Conservation (phyloP, 148 eudicot genomes). For the Vaccinium myrtillus region DNA sequence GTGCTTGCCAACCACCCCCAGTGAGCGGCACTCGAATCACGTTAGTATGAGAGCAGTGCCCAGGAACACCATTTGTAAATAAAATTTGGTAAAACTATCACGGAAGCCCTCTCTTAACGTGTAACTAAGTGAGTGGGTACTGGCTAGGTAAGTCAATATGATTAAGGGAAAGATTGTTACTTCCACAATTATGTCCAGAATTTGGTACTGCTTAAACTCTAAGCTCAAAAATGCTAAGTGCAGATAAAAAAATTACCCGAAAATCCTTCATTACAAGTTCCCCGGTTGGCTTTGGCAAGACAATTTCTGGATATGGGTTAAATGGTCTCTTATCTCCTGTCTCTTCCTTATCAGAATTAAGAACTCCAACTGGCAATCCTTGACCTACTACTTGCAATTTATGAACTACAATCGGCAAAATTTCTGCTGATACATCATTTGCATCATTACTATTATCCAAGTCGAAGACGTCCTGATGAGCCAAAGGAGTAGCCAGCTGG, state of each 20-base stretch:
- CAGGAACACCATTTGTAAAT: background rate
- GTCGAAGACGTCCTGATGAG: constrained; percentile 23
- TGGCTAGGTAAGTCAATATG: background rate
- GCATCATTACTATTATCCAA: constrained; percentile 28
- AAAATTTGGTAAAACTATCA: background rate
- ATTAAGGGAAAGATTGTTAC: background rate
- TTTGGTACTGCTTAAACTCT: background rate
- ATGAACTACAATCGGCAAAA: background rate
- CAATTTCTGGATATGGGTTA: constrained; percentile 39
- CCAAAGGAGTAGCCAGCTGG: background rate
- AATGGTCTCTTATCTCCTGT: constrained; percentile 23
- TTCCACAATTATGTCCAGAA: background rate
- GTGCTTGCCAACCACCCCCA: too few species aligned
- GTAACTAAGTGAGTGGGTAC: background rate
- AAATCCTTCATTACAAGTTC: constrained; percentile 40
- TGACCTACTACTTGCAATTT: background rate
- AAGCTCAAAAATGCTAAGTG: background rate
- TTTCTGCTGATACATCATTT: constrained; percentile 10
- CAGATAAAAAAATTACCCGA: background rate
- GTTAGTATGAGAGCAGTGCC: background rate
- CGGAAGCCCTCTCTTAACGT: background rate
- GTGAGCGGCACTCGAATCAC: too few species aligned
- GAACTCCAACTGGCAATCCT: constrained; percentile 32
- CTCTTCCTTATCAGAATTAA: constrained; percentile 76
- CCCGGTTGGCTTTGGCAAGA: constrained; percentile 39